These are phyloP conservation scores for Irpex sp. DNA, from an alignment of 1,284 basidiomycete genomes.

Conservation along the genomic window DNA sequence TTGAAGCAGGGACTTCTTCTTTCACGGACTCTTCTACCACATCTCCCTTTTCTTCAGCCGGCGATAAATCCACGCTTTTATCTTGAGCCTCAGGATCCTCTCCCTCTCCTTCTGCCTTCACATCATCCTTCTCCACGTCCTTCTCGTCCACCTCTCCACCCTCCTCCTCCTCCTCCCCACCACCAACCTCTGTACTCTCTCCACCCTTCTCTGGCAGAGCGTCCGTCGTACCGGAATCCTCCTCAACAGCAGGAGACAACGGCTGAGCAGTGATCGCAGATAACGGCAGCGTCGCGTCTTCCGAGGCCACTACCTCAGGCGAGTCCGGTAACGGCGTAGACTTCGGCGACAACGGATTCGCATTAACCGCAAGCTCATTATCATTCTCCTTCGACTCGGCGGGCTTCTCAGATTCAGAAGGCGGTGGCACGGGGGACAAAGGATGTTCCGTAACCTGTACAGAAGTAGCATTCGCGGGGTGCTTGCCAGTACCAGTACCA, in stretches of 20 bases:
- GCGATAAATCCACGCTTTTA: not conserved
- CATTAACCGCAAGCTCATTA: no score
- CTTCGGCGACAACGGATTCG: slow-evolving; percentile 31
- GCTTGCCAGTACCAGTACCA: slow-evolving; percentile 24
- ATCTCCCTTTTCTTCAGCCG: not conserved
- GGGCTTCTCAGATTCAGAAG: slow-evolving; percentile 6
- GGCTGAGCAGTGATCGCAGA: slow-evolving; percentile 3
- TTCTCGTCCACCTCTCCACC: not conserved
- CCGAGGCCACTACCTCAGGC: slow-evolving; percentile 22
- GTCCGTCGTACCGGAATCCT: not conserved
- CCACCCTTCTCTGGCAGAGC: not conserved
- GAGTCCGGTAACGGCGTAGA: slow-evolving; percentile 42
- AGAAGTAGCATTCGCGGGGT: slow-evolving; percentile 34
- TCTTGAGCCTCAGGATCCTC: not conserved
- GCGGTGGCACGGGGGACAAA: slow-evolving; percentile 32
- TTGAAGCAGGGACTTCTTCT: not conserved
- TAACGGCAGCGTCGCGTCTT: slow-evolving; percentile 4
- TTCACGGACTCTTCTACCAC: not conserved
- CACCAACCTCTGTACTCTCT: no score
- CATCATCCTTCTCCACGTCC: not conserved
- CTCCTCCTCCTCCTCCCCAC: not conserved
- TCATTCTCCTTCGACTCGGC: no score
- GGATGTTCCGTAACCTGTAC: slow-evolving; percentile 28
- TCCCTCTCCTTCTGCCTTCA: not conserved
- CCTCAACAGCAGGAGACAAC: not conserved